A percentile compares a stretch with the other conserved stretches of the same genome.
Conservation (phyloP, 805 yeast genomes). For the Yamadazyma insecticola region DNA sequence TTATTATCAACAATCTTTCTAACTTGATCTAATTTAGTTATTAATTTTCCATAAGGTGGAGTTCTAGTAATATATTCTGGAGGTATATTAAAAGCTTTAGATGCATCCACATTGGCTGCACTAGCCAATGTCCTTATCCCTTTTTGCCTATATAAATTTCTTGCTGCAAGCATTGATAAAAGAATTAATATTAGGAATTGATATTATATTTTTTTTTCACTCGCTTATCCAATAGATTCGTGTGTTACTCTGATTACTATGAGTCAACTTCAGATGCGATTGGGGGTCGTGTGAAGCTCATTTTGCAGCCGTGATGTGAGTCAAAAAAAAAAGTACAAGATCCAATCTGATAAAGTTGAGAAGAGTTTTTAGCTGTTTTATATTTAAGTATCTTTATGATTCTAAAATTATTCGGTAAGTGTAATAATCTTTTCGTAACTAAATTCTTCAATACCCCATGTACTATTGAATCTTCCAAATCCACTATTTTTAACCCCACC, state of each 20-base stretch:
- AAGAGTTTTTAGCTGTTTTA: no score
- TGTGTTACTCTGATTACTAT: no score
- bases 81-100: constrained; percentile 51
- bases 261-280: no score
- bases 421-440: constrained; percentile 33
- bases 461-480: constrained; percentile 32
- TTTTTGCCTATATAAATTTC: no score
- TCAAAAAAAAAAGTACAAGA: background rate
- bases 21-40: constrained; percentile 59
- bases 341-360: no score
- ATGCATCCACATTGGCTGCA: constrained; percentile 15
- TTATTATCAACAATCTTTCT: constrained; percentile 57
- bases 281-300: no score
- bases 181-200: no score
- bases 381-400: no score
- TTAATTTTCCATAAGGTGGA: constrained; percentile 83
- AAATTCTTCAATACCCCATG: constrained; percentile 44
- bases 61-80: constrained; percentile 61
- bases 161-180: no score
- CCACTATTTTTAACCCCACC: constrained; percentile 42
- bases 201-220: no score
- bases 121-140: constrained; percentile 27
- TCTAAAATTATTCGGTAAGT: constrained; percentile 11
- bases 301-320: no score
- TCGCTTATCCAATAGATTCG: no score